phyloP scores from a whole-genome alignment of 805 yeast species.

The Debaryomyces castellii region DNA sequence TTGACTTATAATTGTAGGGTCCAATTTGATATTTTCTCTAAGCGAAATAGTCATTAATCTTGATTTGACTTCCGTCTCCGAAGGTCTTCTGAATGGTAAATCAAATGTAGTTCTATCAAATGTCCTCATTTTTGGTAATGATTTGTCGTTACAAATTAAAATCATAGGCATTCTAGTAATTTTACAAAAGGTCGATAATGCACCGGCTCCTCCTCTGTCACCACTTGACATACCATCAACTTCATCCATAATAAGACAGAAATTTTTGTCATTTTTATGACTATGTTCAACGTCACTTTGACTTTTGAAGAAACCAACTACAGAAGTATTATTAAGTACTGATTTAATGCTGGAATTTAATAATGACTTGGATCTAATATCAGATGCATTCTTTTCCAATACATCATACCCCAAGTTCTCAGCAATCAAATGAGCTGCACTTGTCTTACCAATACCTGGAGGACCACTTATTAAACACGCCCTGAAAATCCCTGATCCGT shows the following conservation, averaged over 20 bases:
- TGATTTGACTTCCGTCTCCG: slow-evolving; percentile 74
- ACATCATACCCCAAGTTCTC: slow-evolving; percentile 68
- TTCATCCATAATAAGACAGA: slow-evolving; percentile 94
- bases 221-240: slow-evolving; percentile 99
- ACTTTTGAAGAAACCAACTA: slow-evolving; percentile 68
- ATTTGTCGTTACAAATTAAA: slow-evolving; percentile 88
- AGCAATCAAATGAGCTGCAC: slow-evolving; percentile 77
- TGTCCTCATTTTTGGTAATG: slow-evolving; percentile 93
- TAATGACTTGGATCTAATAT: slow-evolving; percentile 81
- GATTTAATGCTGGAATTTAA: slow-evolving; percentile 68
- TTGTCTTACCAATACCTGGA: slow-evolving; percentile 84
- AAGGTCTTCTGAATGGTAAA: slow-evolving; percentile 85
- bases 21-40: slow-evolving; percentile 78
- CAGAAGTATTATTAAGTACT: slow-evolving; percentile 77
- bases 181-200: slow-evolving; percentile 81
- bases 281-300: slow-evolving; percentile 24
- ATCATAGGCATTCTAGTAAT: slow-evolving; percentile 88
- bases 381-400: slow-evolving; percentile 81
- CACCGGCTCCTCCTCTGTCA: slow-evolving; percentile 98
- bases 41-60: slow-evolving; percentile 88
- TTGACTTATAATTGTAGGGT: slow-evolving; percentile 78
- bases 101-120: slow-evolving; percentile 83
- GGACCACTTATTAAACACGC: slow-evolving; percentile 88
- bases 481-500: slow-evolving; percentile 67
- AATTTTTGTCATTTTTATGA: slow-evolving; percentile 47